A percentile compares a stretch with the other conserved stretches of the same genome.
Evolutionary conservation across 2,329 filamentous ascomycete genomes (phyloP).

Genomic region (Colletotrichum echinochloae): DNA sequence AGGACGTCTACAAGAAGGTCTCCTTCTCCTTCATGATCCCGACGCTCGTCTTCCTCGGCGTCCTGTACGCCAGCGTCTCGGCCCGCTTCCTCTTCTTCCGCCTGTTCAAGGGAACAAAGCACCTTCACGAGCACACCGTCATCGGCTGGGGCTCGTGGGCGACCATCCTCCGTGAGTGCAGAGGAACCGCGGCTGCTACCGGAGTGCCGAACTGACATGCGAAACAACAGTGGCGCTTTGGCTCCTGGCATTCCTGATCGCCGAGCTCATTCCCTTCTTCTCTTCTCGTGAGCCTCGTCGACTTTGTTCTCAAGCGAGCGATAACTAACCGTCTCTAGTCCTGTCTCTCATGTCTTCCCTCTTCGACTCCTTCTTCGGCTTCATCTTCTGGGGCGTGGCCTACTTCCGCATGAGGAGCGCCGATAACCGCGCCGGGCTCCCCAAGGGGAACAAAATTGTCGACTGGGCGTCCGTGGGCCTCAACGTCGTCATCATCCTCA

Average conservation of each 20-base stretch:
- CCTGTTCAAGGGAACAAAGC: constrained; percentile 79
- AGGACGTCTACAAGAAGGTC: constrained; percentile 85
- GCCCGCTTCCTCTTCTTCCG: constrained; percentile 94
- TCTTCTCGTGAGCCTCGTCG: constrained; percentile 68
- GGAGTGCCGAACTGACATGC: constrained; percentile 17
- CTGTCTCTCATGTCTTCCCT: constrained; percentile 85
- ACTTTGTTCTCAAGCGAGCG: constrained; percentile 44
- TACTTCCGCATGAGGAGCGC: constrained; percentile 81
- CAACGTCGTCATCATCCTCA: constrained; percentile 78
- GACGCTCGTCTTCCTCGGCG: constrained; percentile 91
- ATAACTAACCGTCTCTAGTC: constrained; percentile 56
- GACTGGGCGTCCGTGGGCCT: constrained; percentile 68
- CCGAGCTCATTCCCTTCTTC: constrained; percentile 95
- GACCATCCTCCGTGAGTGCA: constrained; percentile 71
- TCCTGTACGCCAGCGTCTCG: constrained; percentile 90
- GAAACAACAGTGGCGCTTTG: constrained; percentile 69
- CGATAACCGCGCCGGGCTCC: constrained; percentile 67
- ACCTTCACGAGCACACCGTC: constrained; percentile 84
- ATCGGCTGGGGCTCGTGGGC: constrained; percentile 85
- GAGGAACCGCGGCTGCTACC: background rate
- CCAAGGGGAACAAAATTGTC: constrained; percentile 63
- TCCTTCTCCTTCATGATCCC: constrained; percentile 96
- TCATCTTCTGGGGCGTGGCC: constrained; percentile 92
- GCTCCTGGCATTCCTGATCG: constrained; percentile 92
- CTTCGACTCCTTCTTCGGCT: constrained; percentile 93